Evolutionary conservation across 202 grass and related monocot species (phyloP).

Genomic region (Bolboschoenoplectus hybrid): DNA sequence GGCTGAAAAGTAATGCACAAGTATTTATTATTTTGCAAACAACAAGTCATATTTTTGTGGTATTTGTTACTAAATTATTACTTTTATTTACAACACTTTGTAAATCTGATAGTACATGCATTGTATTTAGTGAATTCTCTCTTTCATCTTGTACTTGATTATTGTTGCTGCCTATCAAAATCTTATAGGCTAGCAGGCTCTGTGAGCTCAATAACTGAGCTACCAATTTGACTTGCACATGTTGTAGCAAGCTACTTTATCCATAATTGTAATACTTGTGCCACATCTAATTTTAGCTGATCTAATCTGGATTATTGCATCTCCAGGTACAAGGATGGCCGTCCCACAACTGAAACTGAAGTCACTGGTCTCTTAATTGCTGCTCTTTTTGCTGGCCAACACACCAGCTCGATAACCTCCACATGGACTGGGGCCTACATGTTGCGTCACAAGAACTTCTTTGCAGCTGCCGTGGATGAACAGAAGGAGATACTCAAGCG

Average conservation of each 20-base stretch:
- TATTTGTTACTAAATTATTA: conserved; percentile 10
- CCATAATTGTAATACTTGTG: neutral
- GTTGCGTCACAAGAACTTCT: conserved; percentile 66
- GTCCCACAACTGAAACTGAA: conserved; percentile 72
- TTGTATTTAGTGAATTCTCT: neutral
- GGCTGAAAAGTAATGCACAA: neutral
- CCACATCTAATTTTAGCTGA: neutral
- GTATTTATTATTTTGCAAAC: neutral
- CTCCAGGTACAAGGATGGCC: conserved; percentile 77
- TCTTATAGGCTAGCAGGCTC: neutral
- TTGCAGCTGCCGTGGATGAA: conserved; percentile 67
- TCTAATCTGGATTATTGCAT: conserved; percentile 17
- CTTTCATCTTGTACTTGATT: neutral
- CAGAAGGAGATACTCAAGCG: conserved; percentile 84
- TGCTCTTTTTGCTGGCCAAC: conserved; percentile 86
- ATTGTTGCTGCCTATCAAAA: neutral
- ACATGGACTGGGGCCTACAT: conserved; percentile 99
- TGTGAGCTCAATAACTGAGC: neutral
- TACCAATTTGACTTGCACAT: neutral
- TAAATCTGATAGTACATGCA: neutral
- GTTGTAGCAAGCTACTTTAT: neutral
- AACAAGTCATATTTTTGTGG: conserved; percentile 5
- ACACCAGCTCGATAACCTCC: conserved; percentile 95
- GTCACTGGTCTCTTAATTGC: conserved; percentile 87
- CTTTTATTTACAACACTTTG: neutral